phyloP scores from a whole-genome alignment of 257 asterid genomes.

The Nicotiana sylvestris region DNA sequence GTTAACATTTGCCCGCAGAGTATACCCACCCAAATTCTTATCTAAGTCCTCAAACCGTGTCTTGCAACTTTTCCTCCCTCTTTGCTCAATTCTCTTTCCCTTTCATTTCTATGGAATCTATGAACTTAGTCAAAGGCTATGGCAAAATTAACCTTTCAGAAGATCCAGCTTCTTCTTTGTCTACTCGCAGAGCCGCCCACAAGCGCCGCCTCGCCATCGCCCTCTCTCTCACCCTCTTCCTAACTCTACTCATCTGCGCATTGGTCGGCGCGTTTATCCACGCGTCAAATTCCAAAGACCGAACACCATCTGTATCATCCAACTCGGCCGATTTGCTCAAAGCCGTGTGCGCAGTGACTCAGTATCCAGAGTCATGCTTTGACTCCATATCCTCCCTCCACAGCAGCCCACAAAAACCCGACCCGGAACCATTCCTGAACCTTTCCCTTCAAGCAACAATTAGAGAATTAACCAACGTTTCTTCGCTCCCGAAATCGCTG shows the following conservation, averaged over 20 bases:
- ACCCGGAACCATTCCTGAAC: constrained; percentile 62
- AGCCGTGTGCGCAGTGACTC: constrained; percentile 73
- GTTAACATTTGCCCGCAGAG: background rate
- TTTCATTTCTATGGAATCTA: constrained; percentile 3
- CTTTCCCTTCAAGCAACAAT: constrained; percentile 56
- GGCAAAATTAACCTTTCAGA: constrained; percentile 5
- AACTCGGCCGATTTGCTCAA: constrained; percentile 49
- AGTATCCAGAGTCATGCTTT: constrained; percentile 65
- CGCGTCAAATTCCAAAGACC: background rate
- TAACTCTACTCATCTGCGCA: constrained; percentile 13
- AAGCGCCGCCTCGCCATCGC: constrained; percentile 5
- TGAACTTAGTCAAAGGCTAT: constrained; percentile 14
- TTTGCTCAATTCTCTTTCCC: background rate
- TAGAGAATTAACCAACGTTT: constrained; percentile 33
- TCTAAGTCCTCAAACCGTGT: constrained; percentile 6
- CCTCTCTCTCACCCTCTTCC: constrained; percentile 4
- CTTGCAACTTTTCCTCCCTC: background rate
- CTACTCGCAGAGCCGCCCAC: constrained; percentile 7
- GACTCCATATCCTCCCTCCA: constrained; percentile 51
- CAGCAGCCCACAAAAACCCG: constrained; percentile 39
- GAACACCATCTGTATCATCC: constrained; percentile 16
- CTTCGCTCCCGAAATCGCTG: constrained; percentile 30
- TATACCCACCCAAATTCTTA: background rate
- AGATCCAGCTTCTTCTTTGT: background rate
- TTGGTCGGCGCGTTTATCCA: background rate